phyloP scores from a whole-genome alignment of 1,284 basidiomycete species.

The Microbotryum silenes-acaulis region DNA sequence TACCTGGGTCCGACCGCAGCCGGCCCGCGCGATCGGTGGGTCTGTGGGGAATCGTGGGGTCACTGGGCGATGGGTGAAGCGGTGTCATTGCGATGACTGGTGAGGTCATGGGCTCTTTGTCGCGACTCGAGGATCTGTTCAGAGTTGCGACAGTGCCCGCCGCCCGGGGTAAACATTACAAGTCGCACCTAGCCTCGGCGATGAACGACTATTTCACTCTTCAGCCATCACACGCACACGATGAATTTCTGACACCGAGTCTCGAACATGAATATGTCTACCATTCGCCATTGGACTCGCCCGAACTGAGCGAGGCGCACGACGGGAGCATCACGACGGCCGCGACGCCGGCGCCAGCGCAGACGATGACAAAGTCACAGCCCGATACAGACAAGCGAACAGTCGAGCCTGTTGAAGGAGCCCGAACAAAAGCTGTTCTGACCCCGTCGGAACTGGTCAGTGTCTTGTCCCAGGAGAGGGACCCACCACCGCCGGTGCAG shows the following conservation, averaged over 20 bases:
- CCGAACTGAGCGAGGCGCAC: background rate
- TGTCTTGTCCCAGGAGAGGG: constrained; percentile 3
- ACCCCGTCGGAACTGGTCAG: constrained; percentile 13
- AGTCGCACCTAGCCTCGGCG: background rate
- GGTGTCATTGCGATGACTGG: too few species aligned
- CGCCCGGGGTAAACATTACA: too few species aligned
- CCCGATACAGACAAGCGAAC: background rate
- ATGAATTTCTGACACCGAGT: constrained; percentile 8
- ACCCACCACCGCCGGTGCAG: constrained; percentile 4
- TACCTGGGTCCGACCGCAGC: too few species aligned
- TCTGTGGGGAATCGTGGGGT: too few species aligned
- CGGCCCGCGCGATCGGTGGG: too few species aligned
- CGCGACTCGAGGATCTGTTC: too few species aligned
- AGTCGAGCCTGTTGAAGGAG: background rate
- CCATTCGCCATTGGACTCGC: constrained; percentile 17
- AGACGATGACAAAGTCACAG: background rate
- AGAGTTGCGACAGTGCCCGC: too few species aligned
- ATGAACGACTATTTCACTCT: constrained; percentile 12
- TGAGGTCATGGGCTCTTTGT: too few species aligned
- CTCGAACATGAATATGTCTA: constrained; percentile 11
- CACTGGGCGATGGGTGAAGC: too few species aligned
- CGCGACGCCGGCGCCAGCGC: background rate
- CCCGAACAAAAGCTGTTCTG: constrained; percentile 1
- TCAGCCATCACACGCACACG: constrained; percentile 5
- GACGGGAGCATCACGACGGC: background rate